Evolutionary conservation across 441 rosid species (phyloP), one percentile per base, ranked within the genome.

Genomic region (Isatis lusitanica): DNA sequence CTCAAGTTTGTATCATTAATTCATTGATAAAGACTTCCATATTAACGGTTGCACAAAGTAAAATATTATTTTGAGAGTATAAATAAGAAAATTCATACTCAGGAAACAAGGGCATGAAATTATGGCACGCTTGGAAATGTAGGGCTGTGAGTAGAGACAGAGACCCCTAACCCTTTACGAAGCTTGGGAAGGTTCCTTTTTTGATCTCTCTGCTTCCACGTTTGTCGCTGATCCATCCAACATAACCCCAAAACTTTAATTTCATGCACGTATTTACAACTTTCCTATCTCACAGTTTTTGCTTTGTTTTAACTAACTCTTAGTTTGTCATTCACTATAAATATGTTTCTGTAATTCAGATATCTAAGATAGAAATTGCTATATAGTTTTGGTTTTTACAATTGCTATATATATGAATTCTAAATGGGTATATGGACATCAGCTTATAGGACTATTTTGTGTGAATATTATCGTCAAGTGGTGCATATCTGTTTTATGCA

Each of bases 31-130:
- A 43, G 5, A 28, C 5, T 4, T 21, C n/a, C n/a, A 30, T 17
- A 69, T 43, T n/a, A 31, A 57, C 65, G 59, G 39, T 60, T 71
- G 33, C 40, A 61, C n/a, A 30, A 51, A 26, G 28, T 33, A 35
- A 31, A 17, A 13, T 56, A 31, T 24, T 13, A 15, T 2, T 26
- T 48, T 0, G 26, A 42, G 9, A 42, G 9, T n/a, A 26, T 26
- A 43, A 31, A 68, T 17, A 15, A 24, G 26, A 13, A 53, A 65
- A 30, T 2, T 11, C 46, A 44, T 69, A 53, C 21, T 75, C 71
- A 35, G 79, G 75, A 69, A 75, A 75, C 79, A 75, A 75, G 79
- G 71, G 55, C 75, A 75, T 63, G 75, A 75, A 75, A 69, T 69
- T 69, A 63, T 69, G 79, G 79, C 79, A 75, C 70, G 75, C 75